A percentile compares a stretch with the other conserved stretches of the same genome.
These are phyloP conservation scores for Xylaria intraflava DNA, from an alignment of 495 filamentous ascomycete species.

Conservation along the genomic window DNA sequence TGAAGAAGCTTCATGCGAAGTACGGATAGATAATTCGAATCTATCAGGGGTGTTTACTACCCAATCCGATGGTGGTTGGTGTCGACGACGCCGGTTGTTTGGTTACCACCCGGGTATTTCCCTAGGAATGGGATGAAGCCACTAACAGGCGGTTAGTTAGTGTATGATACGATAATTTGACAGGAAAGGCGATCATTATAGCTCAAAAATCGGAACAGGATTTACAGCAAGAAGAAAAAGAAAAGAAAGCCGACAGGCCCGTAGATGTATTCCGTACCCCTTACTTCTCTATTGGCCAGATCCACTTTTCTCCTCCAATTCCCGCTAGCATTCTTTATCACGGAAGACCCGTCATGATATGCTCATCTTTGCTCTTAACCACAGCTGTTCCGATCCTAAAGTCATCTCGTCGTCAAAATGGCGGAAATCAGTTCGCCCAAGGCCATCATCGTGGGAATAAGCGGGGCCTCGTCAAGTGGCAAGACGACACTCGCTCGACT, in stretches of 20 bases:
- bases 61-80: too few species aligned
- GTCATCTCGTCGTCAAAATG: not conserved
- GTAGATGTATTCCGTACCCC: too few species aligned
- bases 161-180: too few species aligned
- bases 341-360: not conserved
- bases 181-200: too few species aligned
- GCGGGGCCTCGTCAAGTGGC: constrained; percentile 68
- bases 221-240: too few species aligned
- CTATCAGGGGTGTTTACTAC: not conserved
- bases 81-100: too few species aligned
- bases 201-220: too few species aligned
- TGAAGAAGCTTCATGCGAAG: constrained; percentile 61
- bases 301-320: constrained; percentile 6
- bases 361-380: not conserved
- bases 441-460: constrained; percentile 63
- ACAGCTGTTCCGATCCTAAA: not conserved
- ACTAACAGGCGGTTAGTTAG: too few species aligned
- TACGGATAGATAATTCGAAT: constrained; percentile 40
- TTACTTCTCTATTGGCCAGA: not conserved
- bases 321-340: not conserved
- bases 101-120: too few species aligned
- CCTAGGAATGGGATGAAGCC: too few species aligned
- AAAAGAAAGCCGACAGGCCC: too few species aligned
- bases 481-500: constrained; percentile 76
- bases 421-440: constrained; percentile 16